Evolutionary conservation across 2,329 filamentous ascomycete genomes (phyloP), one percentile per base, ranked within the genome.

Genomic region (Geosmithia flava): DNA sequence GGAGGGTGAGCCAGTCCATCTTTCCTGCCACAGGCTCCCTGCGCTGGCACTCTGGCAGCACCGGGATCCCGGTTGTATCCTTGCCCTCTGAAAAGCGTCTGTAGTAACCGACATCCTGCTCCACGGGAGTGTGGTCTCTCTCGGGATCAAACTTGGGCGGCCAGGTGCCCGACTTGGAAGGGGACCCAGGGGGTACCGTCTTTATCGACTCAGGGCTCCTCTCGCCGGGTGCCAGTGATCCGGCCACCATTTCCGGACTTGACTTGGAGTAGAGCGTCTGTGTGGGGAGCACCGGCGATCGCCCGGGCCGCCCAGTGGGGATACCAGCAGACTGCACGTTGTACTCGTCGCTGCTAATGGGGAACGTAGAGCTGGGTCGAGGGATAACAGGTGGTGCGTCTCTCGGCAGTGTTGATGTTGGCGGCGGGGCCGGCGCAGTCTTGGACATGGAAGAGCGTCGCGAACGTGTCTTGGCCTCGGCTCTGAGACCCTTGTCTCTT

Each of bases 1-100:
- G 78, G 4, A 96, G 70, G 0, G 83, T 90, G 52, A 89, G 80
- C 87, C 90, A 96, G 57, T 93, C 87, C 52, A 83, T 71, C 51
- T 81, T 75, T 2, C 81, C 81, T 10, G 75, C 68, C 13, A 79
- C 74, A 11, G 78, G 76, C 4, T 73, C 67, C 40, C 75, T 78
- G 51, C 87, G 75, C 7, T 82, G 83, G 56, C 90, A 95, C 2
- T 80, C 73, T 3, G 85, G 78, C 15, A 90, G 70, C 20, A 68
- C 65, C 11, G 67, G 60, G 7, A 72, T 48, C 48, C 56, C 49
- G 42, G 50, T 42, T 29, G 54, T 42, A 48, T 56, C 57, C 29
- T 53, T 50, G 42, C 58, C 59, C 50, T 83, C 74, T 0, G 75
- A 76, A 54, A 74, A 77, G 6, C 74, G 70, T 42, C 75, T 67